These are phyloP conservation scores for Tetraselmis chui DNA, from an alignment of 139 green algal genomes.

Conservation along the genomic window DNA sequence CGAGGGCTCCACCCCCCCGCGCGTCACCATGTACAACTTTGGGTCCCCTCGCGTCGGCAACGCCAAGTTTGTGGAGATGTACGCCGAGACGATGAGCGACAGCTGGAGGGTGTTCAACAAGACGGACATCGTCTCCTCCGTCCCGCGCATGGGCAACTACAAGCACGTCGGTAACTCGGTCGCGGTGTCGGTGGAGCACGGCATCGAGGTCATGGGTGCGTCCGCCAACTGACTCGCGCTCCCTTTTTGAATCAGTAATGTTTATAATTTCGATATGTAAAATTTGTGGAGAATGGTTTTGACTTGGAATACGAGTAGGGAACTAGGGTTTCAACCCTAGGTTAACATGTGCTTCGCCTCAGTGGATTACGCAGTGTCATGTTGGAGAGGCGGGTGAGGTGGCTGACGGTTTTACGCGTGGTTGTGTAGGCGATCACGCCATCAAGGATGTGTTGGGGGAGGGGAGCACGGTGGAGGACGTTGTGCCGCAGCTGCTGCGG, in stretches of 20 bases:
- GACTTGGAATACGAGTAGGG: no score
- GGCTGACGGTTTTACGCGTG: no score
- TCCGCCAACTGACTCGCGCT: no score
- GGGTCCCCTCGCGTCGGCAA: conserved; percentile 74
- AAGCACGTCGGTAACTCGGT: not conserved
- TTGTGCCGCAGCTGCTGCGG: not conserved
- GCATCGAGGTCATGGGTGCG: not conserved
- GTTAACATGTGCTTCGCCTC: no score
- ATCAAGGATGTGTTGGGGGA: not conserved
- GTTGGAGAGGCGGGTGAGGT: no score
- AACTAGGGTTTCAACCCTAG: no score
- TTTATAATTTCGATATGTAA: no score
- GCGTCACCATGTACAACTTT: conserved; percentile 66
- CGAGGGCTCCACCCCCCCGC: not conserved
- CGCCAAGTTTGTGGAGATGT: conserved; percentile 47
- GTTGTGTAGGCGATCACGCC: not conserved
- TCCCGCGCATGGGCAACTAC: not conserved
- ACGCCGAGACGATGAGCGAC: conserved; percentile 43
- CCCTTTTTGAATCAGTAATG: no score
- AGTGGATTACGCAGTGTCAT: no score
- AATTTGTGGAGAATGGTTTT: no score
- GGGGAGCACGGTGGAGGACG: not conserved
- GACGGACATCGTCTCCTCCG: conserved; percentile 46
- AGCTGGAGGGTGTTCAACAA: conserved; percentile 65
- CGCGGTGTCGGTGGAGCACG: not conserved